Evolutionary conservation across 2,329 filamentous ascomycete genomes (phyloP).

Genomic region (Paradendryphiella salina): DNA sequence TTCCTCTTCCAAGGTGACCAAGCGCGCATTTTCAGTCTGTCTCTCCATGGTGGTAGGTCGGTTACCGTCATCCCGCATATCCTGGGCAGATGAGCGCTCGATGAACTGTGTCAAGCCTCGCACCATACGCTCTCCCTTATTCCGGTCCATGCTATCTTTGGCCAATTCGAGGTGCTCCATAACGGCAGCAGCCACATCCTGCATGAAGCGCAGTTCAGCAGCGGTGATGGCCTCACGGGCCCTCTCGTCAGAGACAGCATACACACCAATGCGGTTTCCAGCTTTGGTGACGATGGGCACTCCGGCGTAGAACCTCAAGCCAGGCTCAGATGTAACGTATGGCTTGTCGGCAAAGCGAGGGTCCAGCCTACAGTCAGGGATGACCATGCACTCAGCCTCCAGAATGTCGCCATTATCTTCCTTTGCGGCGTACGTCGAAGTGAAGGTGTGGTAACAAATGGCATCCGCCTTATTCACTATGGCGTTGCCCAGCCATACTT

Average conservation of each 20-base stretch:
- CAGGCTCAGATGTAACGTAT: constrained; percentile 34
- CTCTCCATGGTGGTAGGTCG: constrained; percentile 35
- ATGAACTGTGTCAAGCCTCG: constrained; percentile 42
- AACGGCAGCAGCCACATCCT: constrained; percentile 37
- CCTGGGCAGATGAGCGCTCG: constrained; percentile 35
- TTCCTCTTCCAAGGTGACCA: constrained; percentile 32
- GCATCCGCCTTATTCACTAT: constrained; percentile 37
- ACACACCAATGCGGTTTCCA: constrained; percentile 39
- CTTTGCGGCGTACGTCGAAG: constrained; percentile 28
- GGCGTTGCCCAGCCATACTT: constrained; percentile 39
- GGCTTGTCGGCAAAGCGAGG: constrained; percentile 28
- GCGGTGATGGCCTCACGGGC: constrained; percentile 31
- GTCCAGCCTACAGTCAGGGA: constrained; percentile 34
- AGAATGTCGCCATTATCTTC: constrained; percentile 24
- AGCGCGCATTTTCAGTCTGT: constrained; percentile 42
- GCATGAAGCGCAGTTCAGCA: constrained; percentile 35
- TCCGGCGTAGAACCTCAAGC: constrained; percentile 40
- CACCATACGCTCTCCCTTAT: constrained; percentile 39
- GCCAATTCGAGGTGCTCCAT: constrained; percentile 41
- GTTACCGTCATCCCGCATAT: constrained; percentile 21
- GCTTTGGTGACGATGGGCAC: constrained; percentile 38
- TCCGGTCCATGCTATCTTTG: constrained; percentile 32
- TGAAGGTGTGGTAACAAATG: constrained; percentile 36
- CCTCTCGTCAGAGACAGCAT: constrained; percentile 38
- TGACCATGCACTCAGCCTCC: constrained; percentile 29